phyloP scores from a whole-genome alignment of 2,329 filamentous ascomycete species.

The Aspergillus terreus region DNA sequence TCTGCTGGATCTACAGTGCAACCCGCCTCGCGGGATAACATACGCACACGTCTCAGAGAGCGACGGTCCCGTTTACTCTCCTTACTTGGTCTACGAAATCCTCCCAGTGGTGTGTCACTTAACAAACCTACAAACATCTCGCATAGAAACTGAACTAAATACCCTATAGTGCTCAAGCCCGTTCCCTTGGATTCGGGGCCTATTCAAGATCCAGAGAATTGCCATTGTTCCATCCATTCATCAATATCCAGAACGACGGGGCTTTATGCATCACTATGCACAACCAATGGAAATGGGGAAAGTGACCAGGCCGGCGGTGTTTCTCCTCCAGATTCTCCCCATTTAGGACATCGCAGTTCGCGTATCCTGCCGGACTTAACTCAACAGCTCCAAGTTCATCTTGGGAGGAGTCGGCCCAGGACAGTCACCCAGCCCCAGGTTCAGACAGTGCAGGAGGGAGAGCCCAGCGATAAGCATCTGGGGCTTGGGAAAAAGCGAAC shows the following conservation, averaged over 20 bases:
- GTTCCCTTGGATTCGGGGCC: neutral
- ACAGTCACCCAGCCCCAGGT: too few species aligned
- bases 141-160: neutral
- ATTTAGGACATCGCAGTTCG: neutral
- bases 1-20: conserved; percentile 16
- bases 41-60: conserved; percentile 29
- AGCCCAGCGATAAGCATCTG: neutral
- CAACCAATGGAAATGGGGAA: neutral
- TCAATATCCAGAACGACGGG: too few species aligned
- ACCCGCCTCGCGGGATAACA: conserved; percentile 18
- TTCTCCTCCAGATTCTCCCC: neutral
- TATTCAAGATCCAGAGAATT: too few species aligned
- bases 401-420: neutral
- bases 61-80: conserved; percentile 37
- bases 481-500: conserved; percentile 11
- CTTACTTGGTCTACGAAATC: conserved; percentile 29
- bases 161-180: neutral
- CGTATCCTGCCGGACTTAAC: neutral
- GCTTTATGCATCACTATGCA: neutral
- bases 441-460: neutral
- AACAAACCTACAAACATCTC: neutral
- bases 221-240: too few species aligned
- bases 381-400: neutral
- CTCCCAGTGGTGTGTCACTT: conserved; percentile 21
- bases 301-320: neutral